Evolutionary conservation across 805 yeast genomes (phyloP).

Genomic region (Barnettozyma californica): DNA sequence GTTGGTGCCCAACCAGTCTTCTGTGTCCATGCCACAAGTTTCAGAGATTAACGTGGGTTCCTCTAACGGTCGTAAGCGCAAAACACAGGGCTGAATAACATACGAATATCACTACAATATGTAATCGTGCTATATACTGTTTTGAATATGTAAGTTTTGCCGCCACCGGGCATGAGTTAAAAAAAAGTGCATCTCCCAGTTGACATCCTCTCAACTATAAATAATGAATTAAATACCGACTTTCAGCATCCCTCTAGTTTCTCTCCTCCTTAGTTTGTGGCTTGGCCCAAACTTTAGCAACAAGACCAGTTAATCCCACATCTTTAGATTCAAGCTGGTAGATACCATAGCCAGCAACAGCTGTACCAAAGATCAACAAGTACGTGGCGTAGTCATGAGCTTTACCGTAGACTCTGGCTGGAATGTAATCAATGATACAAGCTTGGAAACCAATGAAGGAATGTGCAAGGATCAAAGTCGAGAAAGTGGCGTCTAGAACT

Average conservation of each 20-base stretch:
- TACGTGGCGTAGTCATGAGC: constrained; percentile 67
- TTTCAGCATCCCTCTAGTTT: constrained; percentile 2
- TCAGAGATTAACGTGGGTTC: constrained; percentile 9
- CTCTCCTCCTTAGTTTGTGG: constrained; percentile 21
- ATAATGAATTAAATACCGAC: constrained; percentile 5
- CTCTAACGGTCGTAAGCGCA: constrained; percentile 7
- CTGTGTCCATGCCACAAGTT: constrained; percentile 8
- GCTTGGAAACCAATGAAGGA: constrained; percentile 82
- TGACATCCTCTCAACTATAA: constrained; percentile 1
- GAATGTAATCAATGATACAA: constrained; percentile 91
- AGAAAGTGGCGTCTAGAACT: constrained; percentile 64
- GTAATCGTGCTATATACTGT: background rate
- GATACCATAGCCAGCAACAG: constrained; percentile 68
- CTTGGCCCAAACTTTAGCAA: constrained; percentile 54
- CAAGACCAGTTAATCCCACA: constrained; percentile 69
- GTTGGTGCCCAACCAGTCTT: constrained; percentile 3
- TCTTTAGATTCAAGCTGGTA: constrained; percentile 77
- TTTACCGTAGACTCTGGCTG: constrained; percentile 75
- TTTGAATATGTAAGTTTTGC: background rate
- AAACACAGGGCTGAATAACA: constrained; percentile 4
- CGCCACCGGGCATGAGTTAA: background rate
- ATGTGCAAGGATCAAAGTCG: constrained; percentile 66
- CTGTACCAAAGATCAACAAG: constrained; percentile 67
- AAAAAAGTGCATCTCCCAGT: background rate
- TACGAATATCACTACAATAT: background rate